phyloP scores from a whole-genome alignment of 2,329 filamentous ascomycete species.

The Arthrobotrys entomopaga region DNA sequence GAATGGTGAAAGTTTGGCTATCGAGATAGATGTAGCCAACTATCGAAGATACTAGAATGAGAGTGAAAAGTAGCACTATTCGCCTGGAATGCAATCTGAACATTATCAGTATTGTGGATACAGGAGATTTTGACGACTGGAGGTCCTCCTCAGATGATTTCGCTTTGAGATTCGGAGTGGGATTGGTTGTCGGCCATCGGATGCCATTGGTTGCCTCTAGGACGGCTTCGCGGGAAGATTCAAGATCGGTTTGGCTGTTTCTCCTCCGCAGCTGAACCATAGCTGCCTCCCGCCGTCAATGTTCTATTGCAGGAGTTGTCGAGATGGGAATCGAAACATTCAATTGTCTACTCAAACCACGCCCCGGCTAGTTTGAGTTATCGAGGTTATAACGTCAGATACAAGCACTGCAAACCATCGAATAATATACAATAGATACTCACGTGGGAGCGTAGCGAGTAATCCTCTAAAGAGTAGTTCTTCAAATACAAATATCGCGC shows the following conservation, averaged over 20 bases:
- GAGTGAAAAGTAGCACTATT: conserved; percentile 1
- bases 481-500: too few species aligned
- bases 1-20: too few species aligned
- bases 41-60: conserved; percentile 36
- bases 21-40: background rate
- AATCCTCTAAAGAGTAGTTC: background rate
- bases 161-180: background rate
- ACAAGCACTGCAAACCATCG: background rate
- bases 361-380: too few species aligned
- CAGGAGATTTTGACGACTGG: background rate
- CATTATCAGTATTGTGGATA: background rate
- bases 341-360: too few species aligned
- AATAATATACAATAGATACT: background rate
- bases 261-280: background rate
- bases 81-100: background rate
- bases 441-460: background rate
- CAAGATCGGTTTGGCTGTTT: background rate
- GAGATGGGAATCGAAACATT: too few species aligned
- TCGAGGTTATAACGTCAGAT: too few species aligned
- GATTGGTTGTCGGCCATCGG: background rate
- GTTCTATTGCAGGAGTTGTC: too few species aligned
- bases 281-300: background rate
- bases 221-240: background rate
- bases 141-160: conserved; percentile 17
- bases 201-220: background rate